Conservation (phyloP, 345 rosid species). For the Arabidopsis thaliana region DNA sequence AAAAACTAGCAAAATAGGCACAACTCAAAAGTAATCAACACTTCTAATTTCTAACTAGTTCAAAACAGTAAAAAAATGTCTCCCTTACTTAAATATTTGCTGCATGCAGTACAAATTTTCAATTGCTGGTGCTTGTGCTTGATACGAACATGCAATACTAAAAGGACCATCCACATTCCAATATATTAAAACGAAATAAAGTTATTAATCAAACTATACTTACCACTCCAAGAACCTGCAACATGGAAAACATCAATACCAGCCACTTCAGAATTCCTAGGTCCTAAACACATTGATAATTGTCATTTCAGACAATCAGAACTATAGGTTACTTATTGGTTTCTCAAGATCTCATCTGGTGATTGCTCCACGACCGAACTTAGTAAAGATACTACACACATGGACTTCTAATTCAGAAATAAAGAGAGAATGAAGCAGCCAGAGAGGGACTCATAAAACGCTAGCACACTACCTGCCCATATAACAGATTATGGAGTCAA, state of each 20-base stretch:
- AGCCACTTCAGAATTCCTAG: constrained; percentile 56
- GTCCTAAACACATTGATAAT: constrained; percentile 36
- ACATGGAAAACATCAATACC: constrained; percentile 23
- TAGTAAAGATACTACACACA: constrained; percentile 29
- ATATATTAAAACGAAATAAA: constrained; percentile 18
- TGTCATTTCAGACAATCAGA: constrained; percentile 47
- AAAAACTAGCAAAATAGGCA: constrained; percentile 1
- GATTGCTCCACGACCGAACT: constrained; percentile 40
- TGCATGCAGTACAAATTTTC: constrained; percentile 24
- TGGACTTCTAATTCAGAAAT: constrained; percentile 44
- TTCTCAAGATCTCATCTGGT: constrained; percentile 57
- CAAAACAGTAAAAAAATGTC: neutral
- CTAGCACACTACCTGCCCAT: constrained; percentile 68
- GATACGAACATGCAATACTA: constrained; percentile 40
- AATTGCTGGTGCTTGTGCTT: constrained; percentile 38
- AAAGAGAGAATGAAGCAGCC: constrained; percentile 50
- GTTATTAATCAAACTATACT: constrained; percentile 33
- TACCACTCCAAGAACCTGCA: constrained; percentile 46
- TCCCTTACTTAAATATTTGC: constrained; percentile 4
- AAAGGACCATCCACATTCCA: constrained; percentile 34
- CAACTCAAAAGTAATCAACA: constrained; percentile 32
- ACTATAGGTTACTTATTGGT: constrained; percentile 52
- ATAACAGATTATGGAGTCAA: constrained; percentile 8
- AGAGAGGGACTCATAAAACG: constrained; percentile 49
- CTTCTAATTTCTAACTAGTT: constrained; percentile 9